Evolutionary conservation across 768 basidiomycete genomes (phyloP), one percentile per base, ranked within the genome.

Genomic region (Kwoniella sp.): DNA sequence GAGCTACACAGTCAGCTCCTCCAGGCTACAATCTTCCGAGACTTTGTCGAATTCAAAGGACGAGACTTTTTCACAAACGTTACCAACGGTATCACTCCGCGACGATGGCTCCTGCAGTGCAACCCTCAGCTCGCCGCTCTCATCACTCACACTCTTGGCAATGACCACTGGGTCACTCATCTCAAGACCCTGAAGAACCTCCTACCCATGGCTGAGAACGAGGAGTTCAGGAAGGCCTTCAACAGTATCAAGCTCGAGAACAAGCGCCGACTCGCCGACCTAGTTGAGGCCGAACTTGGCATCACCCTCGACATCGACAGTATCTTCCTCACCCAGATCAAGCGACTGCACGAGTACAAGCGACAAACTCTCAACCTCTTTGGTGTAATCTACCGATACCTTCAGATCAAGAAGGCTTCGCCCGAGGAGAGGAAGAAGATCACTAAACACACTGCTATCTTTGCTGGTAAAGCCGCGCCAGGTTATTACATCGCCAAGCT

Each of bases 381-480:
- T 43, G 62, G 54, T 8, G 57, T 65, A 41, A 38, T 76, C 49
- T 70, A 90, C 84, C 81, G 89, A 41, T 95, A 93, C 76, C 77
- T 91, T 43, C 76, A 75, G 9, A 73, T 95, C 74, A 96, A 96
- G 78, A 79, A 73, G 27, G 83, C 93, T 83, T 78, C 79, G 2
- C 81, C 87, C 0, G 84, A 75, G 25, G 84, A 95, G 71, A 82
- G 87, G 66, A 86, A 86, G 78, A 87, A 87, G 71, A 81, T 86
- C 59, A 83, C 81, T 61, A 86, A 83, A 36, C 76, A 65, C 46
- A 68, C 66, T 17, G 86, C 89, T n/a, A 87, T 99, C 79, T 98
- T 99, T 59, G 93, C 89, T 27, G 93, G 95, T 58, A 96, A 96
- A 73, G 91, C 93, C 46, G 93, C 93, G 0, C 93, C 93, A 32